Conservation (phyloP, 2,329 filamentous ascomycete species). For the Pseudogymnoascus sp. region DNA sequence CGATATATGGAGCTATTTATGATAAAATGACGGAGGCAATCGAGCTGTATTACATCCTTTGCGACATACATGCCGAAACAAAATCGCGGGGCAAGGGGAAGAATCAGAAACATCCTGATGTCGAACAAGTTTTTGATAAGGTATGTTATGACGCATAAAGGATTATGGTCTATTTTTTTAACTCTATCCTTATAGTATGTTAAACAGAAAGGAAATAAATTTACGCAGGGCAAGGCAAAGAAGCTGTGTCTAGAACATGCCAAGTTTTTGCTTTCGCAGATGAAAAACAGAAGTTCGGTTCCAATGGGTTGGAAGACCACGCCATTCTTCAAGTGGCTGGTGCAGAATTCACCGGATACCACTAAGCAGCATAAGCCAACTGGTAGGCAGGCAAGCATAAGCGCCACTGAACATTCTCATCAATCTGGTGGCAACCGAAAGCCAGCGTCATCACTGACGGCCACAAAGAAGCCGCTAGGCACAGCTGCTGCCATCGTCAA, state of each 20-base stretch:
- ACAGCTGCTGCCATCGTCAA: not conserved
- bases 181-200: slow-evolving; percentile 37
- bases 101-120: slow-evolving; percentile 15
- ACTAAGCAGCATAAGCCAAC: not conserved
- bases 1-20: slow-evolving; percentile 48
- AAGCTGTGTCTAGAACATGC: slow-evolving; percentile 42
- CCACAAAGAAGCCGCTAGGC: not conserved
- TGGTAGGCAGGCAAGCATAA: not conserved
- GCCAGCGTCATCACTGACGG: not conserved
- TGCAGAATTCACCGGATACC: slow-evolving; percentile 12
- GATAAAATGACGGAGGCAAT: slow-evolving; percentile 56
- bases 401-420: not conserved
- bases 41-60: slow-evolving; percentile 54
- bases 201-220: slow-evolving; percentile 44
- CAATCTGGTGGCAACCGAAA: not conserved
- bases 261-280: slow-evolving; percentile 45
- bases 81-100: slow-evolving; percentile 30
- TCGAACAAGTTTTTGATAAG: slow-evolving; percentile 19
- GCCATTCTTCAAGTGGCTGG: slow-evolving; percentile 43
- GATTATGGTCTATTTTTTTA: slow-evolving; percentile 31
- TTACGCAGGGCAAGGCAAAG: slow-evolving; percentile 42
- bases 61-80: slow-evolving; percentile 45
- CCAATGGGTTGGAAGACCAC: slow-evolving; percentile 38
- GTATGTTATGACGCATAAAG: slow-evolving; percentile 23
- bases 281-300: slow-evolving; percentile 29